Evolutionary conservation across 148 eudicot genomes (phyloP).

Genomic region (Silene conica): DNA sequence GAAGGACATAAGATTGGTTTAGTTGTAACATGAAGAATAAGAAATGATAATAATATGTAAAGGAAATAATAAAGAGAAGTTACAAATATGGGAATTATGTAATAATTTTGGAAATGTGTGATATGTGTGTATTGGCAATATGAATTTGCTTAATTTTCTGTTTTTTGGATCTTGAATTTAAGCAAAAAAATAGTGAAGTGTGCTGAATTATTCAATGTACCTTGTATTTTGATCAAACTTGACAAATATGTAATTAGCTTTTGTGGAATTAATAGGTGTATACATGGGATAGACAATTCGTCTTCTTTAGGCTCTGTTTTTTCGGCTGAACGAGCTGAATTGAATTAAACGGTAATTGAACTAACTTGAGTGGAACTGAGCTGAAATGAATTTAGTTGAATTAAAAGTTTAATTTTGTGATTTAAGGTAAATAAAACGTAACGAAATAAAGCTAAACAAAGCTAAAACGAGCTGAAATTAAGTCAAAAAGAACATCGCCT

Average conservation of each 20-base stretch:
- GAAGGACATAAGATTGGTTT: slow-evolving; percentile 1
- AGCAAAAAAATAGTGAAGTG: slow-evolving; percentile 13
- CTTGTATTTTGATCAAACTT: not conserved
- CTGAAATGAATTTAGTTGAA: too few species aligned
- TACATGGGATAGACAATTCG: too few species aligned
- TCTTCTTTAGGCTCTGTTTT: too few species aligned
- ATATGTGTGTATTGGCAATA: not conserved
- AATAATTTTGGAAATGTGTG: not conserved
- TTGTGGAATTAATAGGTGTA: not conserved
- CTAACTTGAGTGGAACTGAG: too few species aligned
- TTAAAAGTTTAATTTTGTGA: too few species aligned
- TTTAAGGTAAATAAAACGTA: too few species aligned
- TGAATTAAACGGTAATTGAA: too few species aligned
- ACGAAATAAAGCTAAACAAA: too few species aligned
- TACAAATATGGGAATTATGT: not conserved
- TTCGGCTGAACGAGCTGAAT: too few species aligned
- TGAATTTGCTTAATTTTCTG: not conserved
- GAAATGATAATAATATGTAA: not conserved
- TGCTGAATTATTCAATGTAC: slow-evolving; percentile 14
- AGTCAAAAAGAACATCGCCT: too few species aligned
- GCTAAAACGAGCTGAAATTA: too few species aligned
- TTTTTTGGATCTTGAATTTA: not conserved
- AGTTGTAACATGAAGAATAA: not conserved
- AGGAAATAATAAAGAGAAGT: not conserved
- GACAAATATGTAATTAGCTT: slow-evolving; percentile 1